Percentiles rank a stretch among this genome's conserved stretches.
These are phyloP conservation scores for Heliosperma pusillum DNA, from an alignment of 148 eudicot genomes.

Conservation along the genomic window DNA sequence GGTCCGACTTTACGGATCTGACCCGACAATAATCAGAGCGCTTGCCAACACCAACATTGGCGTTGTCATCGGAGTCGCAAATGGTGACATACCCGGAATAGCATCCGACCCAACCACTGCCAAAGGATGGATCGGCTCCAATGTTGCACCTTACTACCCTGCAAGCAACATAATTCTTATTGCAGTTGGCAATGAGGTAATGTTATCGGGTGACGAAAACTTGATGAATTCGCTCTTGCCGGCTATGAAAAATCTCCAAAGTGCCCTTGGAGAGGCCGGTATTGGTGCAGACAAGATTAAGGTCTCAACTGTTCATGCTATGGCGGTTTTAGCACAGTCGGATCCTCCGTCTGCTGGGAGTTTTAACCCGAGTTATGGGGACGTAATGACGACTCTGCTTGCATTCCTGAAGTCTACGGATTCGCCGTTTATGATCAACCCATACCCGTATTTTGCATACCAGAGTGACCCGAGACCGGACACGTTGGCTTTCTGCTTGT, in stretches of 20 bases:
- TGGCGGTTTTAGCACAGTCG: conserved; percentile 70
- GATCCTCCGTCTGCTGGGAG: conserved; percentile 79
- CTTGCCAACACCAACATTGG: conserved; percentile 72
- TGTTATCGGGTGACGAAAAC: conserved; percentile 49
- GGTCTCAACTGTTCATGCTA: conserved; percentile 79
- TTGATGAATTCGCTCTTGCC: conserved; percentile 59
- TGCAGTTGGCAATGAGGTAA: conserved; percentile 77
- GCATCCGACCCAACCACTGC: conserved; percentile 74
- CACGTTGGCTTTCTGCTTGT: conserved; percentile 67
- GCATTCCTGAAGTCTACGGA: conserved; percentile 53
- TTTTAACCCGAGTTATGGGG: conserved; percentile 50
- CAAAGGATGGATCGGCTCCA: conserved; percentile 59
- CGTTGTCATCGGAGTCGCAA: conserved; percentile 66
- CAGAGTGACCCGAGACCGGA: conserved; percentile 67
- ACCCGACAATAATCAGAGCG: conserved; percentile 68
- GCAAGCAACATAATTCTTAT: conserved; percentile 65
- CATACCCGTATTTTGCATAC: conserved; percentile 94
- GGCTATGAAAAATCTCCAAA: conserved; percentile 84
- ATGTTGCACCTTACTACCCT: conserved; percentile 61
- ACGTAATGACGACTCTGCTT: conserved; percentile 49
- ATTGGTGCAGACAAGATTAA: conserved; percentile 58
- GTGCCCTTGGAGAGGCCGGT: conserved; percentile 58
- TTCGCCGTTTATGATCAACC: conserved; percentile 77
- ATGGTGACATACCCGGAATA: conserved; percentile 75
- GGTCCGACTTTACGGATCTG: conserved; percentile 75